phyloP scores from a whole-genome alignment of 805 yeast genomes.

The Kluyveromyces aestuarii region DNA sequence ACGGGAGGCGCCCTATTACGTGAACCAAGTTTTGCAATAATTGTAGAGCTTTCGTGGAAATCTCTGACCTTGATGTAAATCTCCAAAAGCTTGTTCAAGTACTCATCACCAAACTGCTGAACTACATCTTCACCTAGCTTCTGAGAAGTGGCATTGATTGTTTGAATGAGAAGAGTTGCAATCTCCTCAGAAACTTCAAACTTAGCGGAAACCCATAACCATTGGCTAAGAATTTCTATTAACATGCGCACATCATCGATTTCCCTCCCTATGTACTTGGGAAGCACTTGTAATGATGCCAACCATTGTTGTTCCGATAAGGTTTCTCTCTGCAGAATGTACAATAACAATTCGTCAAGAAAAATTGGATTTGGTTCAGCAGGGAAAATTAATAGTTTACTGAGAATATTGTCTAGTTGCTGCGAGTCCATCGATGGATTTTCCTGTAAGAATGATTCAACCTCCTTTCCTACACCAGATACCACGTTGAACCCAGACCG shows the following conservation, averaged over 20 bases:
- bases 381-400: not conserved
- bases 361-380: not conserved
- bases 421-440: not conserved
- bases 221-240: constrained; percentile 5
- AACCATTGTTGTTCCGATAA: not conserved
- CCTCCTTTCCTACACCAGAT: not conserved
- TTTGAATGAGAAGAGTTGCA: not conserved
- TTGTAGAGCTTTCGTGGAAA: constrained; percentile 9
- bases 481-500: not conserved
- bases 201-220: not conserved
- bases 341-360: constrained; percentile 13
- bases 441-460: not conserved
- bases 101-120: constrained; percentile 8
- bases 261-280: not conserved
- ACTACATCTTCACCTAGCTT: not conserved
- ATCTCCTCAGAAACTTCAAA: not conserved
- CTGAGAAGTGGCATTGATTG: not conserved
- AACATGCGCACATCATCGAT: constrained; percentile 1
- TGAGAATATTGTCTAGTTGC: not conserved
- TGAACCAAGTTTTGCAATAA: constrained; percentile 9
- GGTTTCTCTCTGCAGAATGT: constrained; percentile 7
- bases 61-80: constrained; percentile 7
- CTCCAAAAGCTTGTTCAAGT: constrained; percentile 9
- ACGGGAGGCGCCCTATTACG: constrained; percentile 10
- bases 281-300: not conserved